Evolutionary conservation across 805 yeast species (phyloP).

Genomic region (Metschnikowia colocasiae): DNA sequence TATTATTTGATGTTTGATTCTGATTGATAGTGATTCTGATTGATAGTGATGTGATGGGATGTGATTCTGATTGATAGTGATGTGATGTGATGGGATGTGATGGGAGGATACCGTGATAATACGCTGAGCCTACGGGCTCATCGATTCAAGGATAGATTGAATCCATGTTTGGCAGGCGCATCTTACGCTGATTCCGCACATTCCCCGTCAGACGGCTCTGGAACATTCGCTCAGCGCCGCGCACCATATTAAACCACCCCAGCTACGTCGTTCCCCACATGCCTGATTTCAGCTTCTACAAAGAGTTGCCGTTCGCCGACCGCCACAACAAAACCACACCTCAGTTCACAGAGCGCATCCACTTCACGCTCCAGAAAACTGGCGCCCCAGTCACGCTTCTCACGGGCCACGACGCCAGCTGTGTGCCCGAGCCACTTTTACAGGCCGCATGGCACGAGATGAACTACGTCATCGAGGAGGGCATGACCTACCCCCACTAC

Average conservation of each 20-base stretch:
- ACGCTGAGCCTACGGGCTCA: too few relatives aligned
- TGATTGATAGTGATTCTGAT: too few relatives aligned
- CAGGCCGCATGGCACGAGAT: constrained; percentile 47
- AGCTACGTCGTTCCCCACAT: too few relatives aligned
- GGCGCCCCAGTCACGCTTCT: constrained; percentile 50
- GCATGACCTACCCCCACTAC: constrained; percentile 70
- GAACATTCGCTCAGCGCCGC: neutral
- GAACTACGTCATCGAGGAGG: constrained; percentile 65
- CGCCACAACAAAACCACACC: constrained; percentile 22
- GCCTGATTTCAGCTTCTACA: neutral
- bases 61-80: too few relatives aligned
- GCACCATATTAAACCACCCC: too few relatives aligned
- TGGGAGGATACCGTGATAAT: too few relatives aligned
- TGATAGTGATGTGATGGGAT: too few relatives aligned
- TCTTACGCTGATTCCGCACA: too few relatives aligned
- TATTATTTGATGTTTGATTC: too few relatives aligned
- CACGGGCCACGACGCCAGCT: constrained; percentile 49
- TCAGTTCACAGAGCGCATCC: constrained; percentile 34
- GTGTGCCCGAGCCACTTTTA: constrained; percentile 51
- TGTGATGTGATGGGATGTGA: too few relatives aligned
- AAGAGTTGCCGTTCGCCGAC: constrained; percentile 34
- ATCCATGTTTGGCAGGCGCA: too few relatives aligned
- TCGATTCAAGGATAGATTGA: too few relatives aligned
- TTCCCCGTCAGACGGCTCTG: neutral
- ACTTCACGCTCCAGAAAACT: constrained; percentile 41